Conservation (phyloP, 495 filamentous ascomycete species). For the Cercophora newfieldiana region DNA sequence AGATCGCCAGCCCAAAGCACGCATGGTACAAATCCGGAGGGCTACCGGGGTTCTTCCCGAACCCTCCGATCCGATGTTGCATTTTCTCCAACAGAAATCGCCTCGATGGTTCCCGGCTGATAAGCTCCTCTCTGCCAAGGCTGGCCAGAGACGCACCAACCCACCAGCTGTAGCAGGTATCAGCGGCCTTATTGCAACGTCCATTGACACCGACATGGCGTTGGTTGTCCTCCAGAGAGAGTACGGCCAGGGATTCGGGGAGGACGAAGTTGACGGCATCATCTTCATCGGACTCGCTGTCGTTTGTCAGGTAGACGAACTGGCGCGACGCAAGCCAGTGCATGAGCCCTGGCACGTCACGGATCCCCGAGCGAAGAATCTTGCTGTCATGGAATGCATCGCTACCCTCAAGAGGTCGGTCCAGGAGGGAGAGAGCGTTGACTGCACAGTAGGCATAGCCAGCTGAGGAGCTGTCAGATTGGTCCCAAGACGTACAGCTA, state of each 20-base stretch:
- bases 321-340: slow-evolving; percentile 65
- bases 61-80: slow-evolving; percentile 90
- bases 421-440: slow-evolving; percentile 68
- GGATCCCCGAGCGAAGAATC: slow-evolving; percentile 38
- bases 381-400: slow-evolving; percentile 31
- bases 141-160: slow-evolving; percentile 70
- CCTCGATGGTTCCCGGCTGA: slow-evolving; percentile 61
- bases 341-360: slow-evolving; percentile 34
- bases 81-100: slow-evolving; percentile 82
- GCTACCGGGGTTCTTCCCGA: slow-evolving; percentile 78
- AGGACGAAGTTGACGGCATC: slow-evolving; percentile 38
- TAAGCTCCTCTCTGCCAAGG: slow-evolving; percentile 60
- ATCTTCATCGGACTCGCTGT: slow-evolving; percentile 50
- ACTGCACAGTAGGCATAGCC: slow-evolving; percentile 88
- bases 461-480: slow-evolving; percentile 47
- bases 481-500: not conserved
- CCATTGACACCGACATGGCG: slow-evolving; percentile 74
- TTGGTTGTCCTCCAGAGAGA: slow-evolving; percentile 36
- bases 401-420: slow-evolving; percentile 44
- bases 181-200: slow-evolving; percentile 80
- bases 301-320: slow-evolving; percentile 38
- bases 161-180: slow-evolving; percentile 97
- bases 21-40: slow-evolving; percentile 90
- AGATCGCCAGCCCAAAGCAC: slow-evolving; percentile 79
- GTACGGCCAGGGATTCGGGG: slow-evolving; percentile 37